Evolutionary conservation across 768 basidiomycete genomes (phyloP).

Genomic region (Hypholoma fasciculare): DNA sequence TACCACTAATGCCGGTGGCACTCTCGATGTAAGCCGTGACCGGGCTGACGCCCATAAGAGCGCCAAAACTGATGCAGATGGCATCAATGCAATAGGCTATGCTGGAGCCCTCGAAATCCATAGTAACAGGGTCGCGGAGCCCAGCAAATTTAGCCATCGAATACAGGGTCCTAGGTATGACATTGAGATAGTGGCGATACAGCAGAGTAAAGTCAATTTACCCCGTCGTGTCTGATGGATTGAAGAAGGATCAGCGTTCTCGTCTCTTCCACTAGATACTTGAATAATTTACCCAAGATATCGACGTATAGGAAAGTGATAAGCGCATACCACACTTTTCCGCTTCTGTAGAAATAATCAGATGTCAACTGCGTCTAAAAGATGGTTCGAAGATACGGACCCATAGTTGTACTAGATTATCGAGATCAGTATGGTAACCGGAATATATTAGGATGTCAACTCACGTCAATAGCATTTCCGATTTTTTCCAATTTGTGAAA

Average conservation of each 20-base stretch:
- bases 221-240: constrained; percentile 44
- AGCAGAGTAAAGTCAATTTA: neutral
- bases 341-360: constrained; percentile 43
- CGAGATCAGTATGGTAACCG: neutral
- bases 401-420: constrained; percentile 46
- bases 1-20: constrained; percentile 77
- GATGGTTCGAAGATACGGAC: constrained; percentile 15
- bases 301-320: constrained; percentile 91
- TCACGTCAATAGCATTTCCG: constrained; percentile 70
- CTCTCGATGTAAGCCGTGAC: constrained; percentile 85
- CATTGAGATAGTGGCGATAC: neutral
- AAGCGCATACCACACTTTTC: constrained; percentile 84
- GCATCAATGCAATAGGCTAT: constrained; percentile 85
- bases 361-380: neutral
- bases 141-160: constrained; percentile 92
- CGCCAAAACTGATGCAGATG: constrained; percentile 78
- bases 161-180: constrained; percentile 60
- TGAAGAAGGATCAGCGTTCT: neutral
- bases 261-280: neutral
- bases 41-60: constrained; percentile 77
- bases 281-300: constrained; percentile 57
- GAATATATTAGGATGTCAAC: constrained; percentile 13
- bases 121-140: constrained; percentile 77
- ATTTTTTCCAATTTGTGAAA: constrained; percentile 64
- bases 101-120: constrained; percentile 87